Percentiles rank a stretch among this genome's conserved stretches.
These are phyloP conservation scores for Acer yangbiense DNA, from an alignment of 345 rosid genomes.

Conservation along the genomic window DNA sequence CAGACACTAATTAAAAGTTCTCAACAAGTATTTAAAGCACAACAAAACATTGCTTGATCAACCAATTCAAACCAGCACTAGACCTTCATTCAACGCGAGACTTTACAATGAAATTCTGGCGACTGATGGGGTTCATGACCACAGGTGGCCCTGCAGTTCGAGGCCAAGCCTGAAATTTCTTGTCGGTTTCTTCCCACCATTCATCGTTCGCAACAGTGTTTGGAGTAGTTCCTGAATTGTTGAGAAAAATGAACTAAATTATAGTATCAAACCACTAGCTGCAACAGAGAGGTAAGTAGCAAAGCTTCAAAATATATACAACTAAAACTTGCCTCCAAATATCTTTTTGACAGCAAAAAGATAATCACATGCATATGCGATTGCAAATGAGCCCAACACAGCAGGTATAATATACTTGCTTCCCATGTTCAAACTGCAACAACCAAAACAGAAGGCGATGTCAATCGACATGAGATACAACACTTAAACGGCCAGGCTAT, in stretches of 20 bases:
- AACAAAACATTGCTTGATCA: background rate
- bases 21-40: slow-evolving; percentile 2
- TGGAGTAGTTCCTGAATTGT: slow-evolving; percentile 68
- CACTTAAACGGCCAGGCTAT: background rate
- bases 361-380: slow-evolving; percentile 61
- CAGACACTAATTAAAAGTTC: background rate
- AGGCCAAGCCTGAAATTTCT: slow-evolving; percentile 95
- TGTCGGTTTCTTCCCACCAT: slow-evolving; percentile 90
- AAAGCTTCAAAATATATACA: background rate
- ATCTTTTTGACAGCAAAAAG: slow-evolving; percentile 66
- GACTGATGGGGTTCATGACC: slow-evolving; percentile 91
- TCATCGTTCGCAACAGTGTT: slow-evolving; percentile 62
- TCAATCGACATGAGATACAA: background rate
- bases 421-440: slow-evolving; percentile 45
- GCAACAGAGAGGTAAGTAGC: background rate
- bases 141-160: slow-evolving; percentile 95
- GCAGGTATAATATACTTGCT: slow-evolving; percentile 63
- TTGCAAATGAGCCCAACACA: slow-evolving; percentile 58
- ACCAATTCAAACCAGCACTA: background rate
- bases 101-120: slow-evolving; percentile 89
- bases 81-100: slow-evolving; percentile 37
- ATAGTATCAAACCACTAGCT: background rate
- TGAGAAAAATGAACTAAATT: background rate
- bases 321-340: slow-evolving; percentile 66
- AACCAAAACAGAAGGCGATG: slow-evolving; percentile 8